Percentiles rank a stretch among this genome's conserved stretches.
Evolutionary conservation across 371 early-diverging fungal genomes (phyloP).

Genomic region (Mortierella sp.): DNA sequence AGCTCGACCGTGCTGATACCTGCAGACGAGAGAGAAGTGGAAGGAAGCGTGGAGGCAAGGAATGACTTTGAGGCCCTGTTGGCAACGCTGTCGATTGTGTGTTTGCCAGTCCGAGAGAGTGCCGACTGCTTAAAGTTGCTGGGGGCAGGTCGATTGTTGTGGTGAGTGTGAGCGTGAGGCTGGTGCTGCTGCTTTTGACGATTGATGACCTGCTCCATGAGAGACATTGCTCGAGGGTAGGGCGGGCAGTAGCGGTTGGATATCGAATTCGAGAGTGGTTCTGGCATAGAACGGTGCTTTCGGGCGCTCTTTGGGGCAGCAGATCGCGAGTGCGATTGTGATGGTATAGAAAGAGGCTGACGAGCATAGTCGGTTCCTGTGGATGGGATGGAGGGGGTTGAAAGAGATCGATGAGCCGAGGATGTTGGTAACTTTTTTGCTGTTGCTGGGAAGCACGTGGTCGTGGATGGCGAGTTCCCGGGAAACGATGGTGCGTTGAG

Average conservation of each 20-base stretch:
- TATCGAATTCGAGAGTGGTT: conserved; percentile 4
- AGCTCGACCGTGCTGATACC: conserved; percentile 25
- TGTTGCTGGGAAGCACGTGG: conserved; percentile 30
- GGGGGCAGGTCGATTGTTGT: conserved; percentile 15
- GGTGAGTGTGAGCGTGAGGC: conserved; percentile 5
- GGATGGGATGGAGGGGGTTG: conserved; percentile 30
- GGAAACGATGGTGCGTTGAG: conserved; percentile 20
- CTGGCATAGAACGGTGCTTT: conserved; percentile 36
- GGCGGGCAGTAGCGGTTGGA: conserved; percentile 14
- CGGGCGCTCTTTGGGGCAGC: conserved; percentile 14
- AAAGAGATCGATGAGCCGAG: conserved; percentile 26
- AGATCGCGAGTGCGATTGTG: conserved; percentile 15
- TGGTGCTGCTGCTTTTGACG: conserved; percentile 45
- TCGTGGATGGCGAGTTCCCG: conserved; percentile 20
- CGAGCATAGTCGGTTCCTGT: background rate
- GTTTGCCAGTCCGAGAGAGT: conserved; percentile 28
- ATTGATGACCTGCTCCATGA: conserved; percentile 54
- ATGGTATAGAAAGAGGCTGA: conserved; percentile 12
- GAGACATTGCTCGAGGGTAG: conserved; percentile 36
- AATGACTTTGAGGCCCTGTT: conserved; percentile 14
- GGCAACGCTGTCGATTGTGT: conserved; percentile 15
- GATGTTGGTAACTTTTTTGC: background rate
- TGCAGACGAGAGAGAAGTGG: background rate
- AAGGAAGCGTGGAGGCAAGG: background rate
- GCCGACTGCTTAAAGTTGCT: conserved; percentile 49